Conservation (phyloP, 345 rosid genomes). For the Erysimum cheiranthoides region DNA sequence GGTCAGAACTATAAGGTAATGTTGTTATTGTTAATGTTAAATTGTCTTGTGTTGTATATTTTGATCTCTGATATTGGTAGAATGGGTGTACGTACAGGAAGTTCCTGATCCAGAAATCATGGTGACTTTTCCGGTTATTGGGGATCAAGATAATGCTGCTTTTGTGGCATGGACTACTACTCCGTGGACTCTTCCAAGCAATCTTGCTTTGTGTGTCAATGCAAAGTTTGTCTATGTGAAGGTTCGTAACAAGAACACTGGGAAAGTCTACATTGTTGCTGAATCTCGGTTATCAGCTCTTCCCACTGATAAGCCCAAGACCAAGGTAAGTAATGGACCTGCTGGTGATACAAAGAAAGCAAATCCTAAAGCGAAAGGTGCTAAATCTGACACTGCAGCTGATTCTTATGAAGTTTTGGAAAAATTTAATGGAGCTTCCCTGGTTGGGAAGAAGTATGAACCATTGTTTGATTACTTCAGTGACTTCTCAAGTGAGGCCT, state of each 20-base stretch:
- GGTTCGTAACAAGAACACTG: conserved; percentile 78
- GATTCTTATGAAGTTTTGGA: conserved; percentile 72
- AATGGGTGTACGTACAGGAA: conserved; percentile 50
- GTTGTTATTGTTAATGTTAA: background rate
- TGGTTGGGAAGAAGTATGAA: conserved; percentile 88
- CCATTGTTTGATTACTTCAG: conserved; percentile 84
- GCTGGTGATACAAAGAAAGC: conserved; percentile 62
- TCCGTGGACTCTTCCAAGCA: conserved; percentile 98
- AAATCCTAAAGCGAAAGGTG: conserved; percentile 63
- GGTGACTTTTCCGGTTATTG: conserved; percentile 81
- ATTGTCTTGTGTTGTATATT: background rate
- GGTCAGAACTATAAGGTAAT: conserved; percentile 78
- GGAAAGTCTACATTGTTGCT: conserved; percentile 78
- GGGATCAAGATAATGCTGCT: conserved; percentile 80
- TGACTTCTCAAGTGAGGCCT: conserved; percentile 75
- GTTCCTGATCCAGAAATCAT: conserved; percentile 89
- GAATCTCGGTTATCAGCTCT: conserved; percentile 80
- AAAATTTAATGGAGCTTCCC: conserved; percentile 64
- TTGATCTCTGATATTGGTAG: conserved; percentile 30
- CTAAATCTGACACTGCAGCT: conserved; percentile 57
- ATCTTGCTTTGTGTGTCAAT: conserved; percentile 94
- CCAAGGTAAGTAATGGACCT: conserved; percentile 54
- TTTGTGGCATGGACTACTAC: conserved; percentile 99
- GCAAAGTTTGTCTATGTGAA: conserved; percentile 73
- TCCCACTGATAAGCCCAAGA: conserved; percentile 82